These are phyloP conservation scores for Xylariaceae sp. DNA, from an alignment of 2,329 filamentous ascomycete genomes.

Conservation along the genomic window DNA sequence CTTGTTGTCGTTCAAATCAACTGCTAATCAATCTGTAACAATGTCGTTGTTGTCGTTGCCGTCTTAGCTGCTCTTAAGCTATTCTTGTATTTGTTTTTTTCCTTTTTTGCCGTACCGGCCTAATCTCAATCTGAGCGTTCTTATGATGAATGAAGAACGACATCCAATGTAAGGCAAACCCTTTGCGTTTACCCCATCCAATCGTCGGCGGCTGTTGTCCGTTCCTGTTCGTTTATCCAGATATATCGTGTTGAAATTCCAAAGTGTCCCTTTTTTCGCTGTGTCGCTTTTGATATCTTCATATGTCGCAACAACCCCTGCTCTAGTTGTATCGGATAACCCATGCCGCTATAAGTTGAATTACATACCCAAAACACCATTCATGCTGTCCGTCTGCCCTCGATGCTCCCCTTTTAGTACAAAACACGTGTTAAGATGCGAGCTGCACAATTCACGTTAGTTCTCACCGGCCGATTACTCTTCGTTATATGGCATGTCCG, in stretches of 20 bases:
- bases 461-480: neutral
- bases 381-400: constrained; percentile 7
- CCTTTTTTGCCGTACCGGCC: neutral
- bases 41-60: neutral
- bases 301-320: neutral
- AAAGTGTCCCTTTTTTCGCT: constrained; percentile 4
- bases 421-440: constrained; percentile 37
- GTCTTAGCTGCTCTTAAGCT: neutral
- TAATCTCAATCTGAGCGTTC: neutral
- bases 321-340: neutral
- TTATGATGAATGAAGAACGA: neutral
- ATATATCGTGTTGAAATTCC: constrained; percentile 16
- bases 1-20: neutral
- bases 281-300: neutral
- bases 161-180: neutral
- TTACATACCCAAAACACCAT: constrained; percentile 16
- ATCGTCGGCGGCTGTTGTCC: neutral
- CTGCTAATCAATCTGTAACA: neutral
- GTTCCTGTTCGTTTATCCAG: neutral
- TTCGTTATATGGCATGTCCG: neutral
- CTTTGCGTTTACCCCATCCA: neutral
- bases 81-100: neutral
- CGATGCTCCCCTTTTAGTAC: constrained; percentile 29
- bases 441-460: constrained; percentile 26
- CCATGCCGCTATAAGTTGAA: constrained; percentile 18